phyloP scores from a whole-genome alignment of 2,329 filamentous ascomycete species.

The Hortaea sp. region DNA sequence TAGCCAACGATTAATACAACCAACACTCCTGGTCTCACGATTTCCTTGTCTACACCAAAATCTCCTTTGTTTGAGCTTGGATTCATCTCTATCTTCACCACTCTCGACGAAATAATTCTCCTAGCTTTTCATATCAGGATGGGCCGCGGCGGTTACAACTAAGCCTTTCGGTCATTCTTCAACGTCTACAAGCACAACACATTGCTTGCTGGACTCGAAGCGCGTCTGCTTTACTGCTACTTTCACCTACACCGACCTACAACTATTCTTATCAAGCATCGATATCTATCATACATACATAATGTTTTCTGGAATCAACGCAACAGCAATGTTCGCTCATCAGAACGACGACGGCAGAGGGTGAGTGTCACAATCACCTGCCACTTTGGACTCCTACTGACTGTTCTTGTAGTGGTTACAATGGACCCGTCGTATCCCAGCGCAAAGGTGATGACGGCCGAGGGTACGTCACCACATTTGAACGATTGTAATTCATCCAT shows the following conservation, averaged over 20 bases:
- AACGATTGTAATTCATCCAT: neutral
- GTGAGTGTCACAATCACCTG: conserved; percentile 7
- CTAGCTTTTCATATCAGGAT: conserved; percentile 13
- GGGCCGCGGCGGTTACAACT: conserved; percentile 37
- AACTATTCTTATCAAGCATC: conserved; percentile 3
- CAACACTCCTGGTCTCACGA: conserved; percentile 6
- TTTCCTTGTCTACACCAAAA: neutral
- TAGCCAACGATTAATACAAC: neutral
- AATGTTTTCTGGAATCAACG: neutral
- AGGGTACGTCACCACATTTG: neutral
- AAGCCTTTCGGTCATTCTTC: conserved; percentile 1
- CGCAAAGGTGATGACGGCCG: neutral
- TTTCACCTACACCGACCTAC: neutral
- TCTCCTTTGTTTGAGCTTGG: neutral
- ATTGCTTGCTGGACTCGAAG: conserved; percentile 1
- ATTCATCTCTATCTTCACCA: neutral
- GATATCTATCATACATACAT: neutral
- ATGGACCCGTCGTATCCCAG: neutral
- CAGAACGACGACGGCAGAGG: conserved; percentile 21
- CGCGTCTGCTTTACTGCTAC: neutral
- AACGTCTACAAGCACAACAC: conserved; percentile 1
- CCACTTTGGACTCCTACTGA: neutral
- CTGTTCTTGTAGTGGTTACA: neutral
- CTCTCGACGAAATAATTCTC: neutral
- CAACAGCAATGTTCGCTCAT: too few relatives aligned